These are phyloP conservation scores for Aspergillus nomiae DNA, from an alignment of 2,329 filamentous ascomycete species.

Conservation along the genomic window DNA sequence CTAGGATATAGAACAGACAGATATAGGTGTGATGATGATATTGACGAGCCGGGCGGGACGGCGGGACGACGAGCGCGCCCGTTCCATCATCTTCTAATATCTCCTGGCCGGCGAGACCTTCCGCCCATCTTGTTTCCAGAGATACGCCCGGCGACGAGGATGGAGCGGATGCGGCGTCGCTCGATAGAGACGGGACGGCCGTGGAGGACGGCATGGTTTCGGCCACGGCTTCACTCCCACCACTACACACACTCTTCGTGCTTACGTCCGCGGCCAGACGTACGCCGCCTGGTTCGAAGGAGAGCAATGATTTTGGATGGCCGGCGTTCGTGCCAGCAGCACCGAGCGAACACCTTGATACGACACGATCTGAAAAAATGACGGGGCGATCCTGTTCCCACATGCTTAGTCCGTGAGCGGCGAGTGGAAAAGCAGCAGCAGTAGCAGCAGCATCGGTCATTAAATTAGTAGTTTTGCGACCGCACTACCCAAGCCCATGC, in stretches of 20 bases:
- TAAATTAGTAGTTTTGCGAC: conserved; percentile 10
- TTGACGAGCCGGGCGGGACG: conserved; percentile 13
- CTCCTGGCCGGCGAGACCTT: conserved; percentile 24
- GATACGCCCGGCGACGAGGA: conserved; percentile 33
- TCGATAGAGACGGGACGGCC: conserved; percentile 34
- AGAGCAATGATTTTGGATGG: neutral
- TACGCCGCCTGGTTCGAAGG: neutral
- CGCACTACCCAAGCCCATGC: conserved; percentile 4
- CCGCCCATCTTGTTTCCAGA: conserved; percentile 30
- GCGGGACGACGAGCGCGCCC: conserved; percentile 30
- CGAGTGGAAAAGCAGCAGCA: conserved; percentile 13
- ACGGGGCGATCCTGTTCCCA: conserved; percentile 24
- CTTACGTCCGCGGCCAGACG: neutral
- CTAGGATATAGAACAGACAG: conserved; percentile 50
- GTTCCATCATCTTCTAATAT: conserved; percentile 32
- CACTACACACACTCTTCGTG: neutral
- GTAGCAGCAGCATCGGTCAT: conserved; percentile 5
- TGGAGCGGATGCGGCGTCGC: conserved; percentile 27
- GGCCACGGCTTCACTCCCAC: neutral
- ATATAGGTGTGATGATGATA: conserved; percentile 27
- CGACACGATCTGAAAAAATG: conserved; percentile 20
- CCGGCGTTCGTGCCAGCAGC: conserved; percentile 2
- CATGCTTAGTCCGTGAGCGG: conserved; percentile 22
- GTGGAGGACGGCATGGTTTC: conserved; percentile 23
- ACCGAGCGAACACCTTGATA: conserved; percentile 4